A percentile compares a stretch with the other conserved stretches of the same genome.
These are phyloP conservation scores for Chytriomyces sp. DNA, from an alignment of 192 early-diverging fungal genomes.

Conservation along the genomic window DNA sequence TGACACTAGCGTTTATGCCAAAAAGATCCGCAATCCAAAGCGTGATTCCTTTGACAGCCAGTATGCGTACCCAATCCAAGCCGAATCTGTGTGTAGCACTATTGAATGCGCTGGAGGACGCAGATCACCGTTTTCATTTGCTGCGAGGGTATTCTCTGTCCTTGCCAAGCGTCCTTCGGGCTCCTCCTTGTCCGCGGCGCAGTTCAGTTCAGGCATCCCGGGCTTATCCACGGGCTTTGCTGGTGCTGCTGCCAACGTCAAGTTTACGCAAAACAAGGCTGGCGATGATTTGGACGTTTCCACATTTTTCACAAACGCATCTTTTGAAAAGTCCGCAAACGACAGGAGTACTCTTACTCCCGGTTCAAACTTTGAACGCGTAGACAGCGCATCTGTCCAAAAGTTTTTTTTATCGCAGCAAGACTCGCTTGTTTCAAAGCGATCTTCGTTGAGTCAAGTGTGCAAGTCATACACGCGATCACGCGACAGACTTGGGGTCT, in stretches of 20 bases:
- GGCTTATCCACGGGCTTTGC: not conserved
- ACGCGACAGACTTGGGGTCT: not conserved
- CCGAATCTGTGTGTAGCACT: not conserved
- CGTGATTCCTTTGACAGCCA: no score
- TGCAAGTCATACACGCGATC: slow-evolving; percentile 2
- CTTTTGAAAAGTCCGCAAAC: not conserved
- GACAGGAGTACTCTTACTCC: not conserved
- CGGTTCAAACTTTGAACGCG: not conserved
- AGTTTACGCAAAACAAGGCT: slow-evolving; percentile 4
- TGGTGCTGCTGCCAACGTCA: not conserved
- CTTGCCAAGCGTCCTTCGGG: slow-evolving; percentile 1
- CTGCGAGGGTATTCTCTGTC: not conserved
- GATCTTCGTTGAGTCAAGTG: not conserved
- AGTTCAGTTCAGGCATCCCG: not conserved
- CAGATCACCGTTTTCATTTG: not conserved
- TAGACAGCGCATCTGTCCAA: slow-evolving; percentile 10
- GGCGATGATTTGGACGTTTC: not conserved
- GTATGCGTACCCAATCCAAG: not conserved
- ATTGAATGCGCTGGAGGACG: slow-evolving; percentile 8
- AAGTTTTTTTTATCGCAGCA: slow-evolving; percentile 7
- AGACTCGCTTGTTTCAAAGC: not conserved
- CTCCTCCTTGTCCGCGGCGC: not conserved
- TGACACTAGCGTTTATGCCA: not conserved
- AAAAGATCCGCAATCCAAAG: not conserved
- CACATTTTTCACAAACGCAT: not conserved